Evolutionary conservation across 345 rosid species (phyloP).

Genomic region (Cardamine occulta): DNA sequence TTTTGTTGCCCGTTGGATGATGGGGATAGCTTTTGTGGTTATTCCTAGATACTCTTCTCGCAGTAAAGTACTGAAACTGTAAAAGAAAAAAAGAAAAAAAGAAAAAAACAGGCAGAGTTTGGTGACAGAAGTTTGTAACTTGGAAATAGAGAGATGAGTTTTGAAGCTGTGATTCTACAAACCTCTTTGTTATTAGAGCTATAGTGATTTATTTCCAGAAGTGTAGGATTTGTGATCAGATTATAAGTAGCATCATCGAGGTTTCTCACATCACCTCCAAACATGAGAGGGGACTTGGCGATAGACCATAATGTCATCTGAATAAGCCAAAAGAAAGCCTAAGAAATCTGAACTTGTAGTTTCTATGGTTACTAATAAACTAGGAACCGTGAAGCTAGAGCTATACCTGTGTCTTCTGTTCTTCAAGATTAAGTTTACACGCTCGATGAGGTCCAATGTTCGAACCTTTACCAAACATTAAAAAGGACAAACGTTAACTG

Average conservation of each 20-base stretch:
- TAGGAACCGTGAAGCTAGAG: neutral
- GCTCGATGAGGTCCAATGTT: slow-evolving; percentile 82
- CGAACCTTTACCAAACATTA: slow-evolving; percentile 52
- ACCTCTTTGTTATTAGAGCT: slow-evolving; percentile 85
- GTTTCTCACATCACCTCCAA: slow-evolving; percentile 85
- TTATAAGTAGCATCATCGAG: slow-evolving; percentile 64
- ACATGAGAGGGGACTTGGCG: slow-evolving; percentile 92
- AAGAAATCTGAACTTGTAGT: neutral
- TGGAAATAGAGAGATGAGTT: slow-evolving; percentile 5
- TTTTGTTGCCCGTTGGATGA: slow-evolving; percentile 28
- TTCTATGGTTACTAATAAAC: neutral
- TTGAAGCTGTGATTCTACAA: slow-evolving; percentile 32
- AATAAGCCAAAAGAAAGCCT: slow-evolving; percentile 32
- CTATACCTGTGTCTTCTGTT: slow-evolving; percentile 79
- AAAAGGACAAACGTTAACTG: neutral
- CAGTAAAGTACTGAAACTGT: slow-evolving; percentile 63
- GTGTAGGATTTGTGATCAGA: slow-evolving; percentile 72
- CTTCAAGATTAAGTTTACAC: slow-evolving; percentile 62
- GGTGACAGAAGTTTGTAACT: neutral
- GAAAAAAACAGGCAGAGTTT: neutral
- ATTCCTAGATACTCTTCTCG: slow-evolving; percentile 30
- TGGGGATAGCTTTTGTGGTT: slow-evolving; percentile 17
- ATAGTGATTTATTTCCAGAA: slow-evolving; percentile 69
- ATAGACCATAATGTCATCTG: slow-evolving; percentile 97
- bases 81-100: neutral